Evolutionary conservation across 1,284 basidiomycete genomes (phyloP).

Genomic region (Pseudozyma sp.): DNA sequence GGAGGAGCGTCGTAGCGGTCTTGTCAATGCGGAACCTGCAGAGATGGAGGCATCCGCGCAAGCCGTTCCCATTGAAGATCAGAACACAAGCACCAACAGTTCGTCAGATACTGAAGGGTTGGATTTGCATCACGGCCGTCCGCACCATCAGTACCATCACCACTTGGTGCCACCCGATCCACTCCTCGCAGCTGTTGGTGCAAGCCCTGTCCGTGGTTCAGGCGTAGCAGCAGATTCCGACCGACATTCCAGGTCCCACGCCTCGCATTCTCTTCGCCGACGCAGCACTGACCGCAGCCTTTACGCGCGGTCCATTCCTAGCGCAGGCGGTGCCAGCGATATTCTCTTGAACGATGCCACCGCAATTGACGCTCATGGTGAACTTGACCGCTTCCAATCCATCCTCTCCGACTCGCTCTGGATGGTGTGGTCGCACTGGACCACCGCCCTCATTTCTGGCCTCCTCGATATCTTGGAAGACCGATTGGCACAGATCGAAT

Average conservation of each 20-base stretch:
- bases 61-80: conserved; percentile 7
- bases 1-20: conserved; percentile 18
- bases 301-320: conserved; percentile 20
- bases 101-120: conserved; percentile 27
- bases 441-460: conserved; percentile 39
- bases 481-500: conserved; percentile 29
- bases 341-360: conserved; percentile 2
- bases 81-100: conserved; percentile 34
- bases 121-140: conserved; percentile 5
- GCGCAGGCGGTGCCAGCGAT: conserved; percentile 12
- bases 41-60: background rate
- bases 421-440: conserved; percentile 54
- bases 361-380: conserved; percentile 1
- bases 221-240: conserved; percentile 34
- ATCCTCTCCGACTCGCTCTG: conserved; percentile 46
- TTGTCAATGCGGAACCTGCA: conserved; percentile 12
- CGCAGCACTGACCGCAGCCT: conserved; percentile 30
- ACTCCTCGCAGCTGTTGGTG: conserved; percentile 44
- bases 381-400: conserved; percentile 16
- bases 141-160: conserved; percentile 21
- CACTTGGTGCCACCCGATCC: conserved; percentile 43
- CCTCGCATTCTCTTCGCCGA: conserved; percentile 15
- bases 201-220: conserved; percentile 20
- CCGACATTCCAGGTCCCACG: conserved; percentile 25
- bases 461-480: conserved; percentile 43